Base-by-base conservation (phyloP, 371 early-diverging fungal genomes). In the Apophysomyces variabilis region DNA sequence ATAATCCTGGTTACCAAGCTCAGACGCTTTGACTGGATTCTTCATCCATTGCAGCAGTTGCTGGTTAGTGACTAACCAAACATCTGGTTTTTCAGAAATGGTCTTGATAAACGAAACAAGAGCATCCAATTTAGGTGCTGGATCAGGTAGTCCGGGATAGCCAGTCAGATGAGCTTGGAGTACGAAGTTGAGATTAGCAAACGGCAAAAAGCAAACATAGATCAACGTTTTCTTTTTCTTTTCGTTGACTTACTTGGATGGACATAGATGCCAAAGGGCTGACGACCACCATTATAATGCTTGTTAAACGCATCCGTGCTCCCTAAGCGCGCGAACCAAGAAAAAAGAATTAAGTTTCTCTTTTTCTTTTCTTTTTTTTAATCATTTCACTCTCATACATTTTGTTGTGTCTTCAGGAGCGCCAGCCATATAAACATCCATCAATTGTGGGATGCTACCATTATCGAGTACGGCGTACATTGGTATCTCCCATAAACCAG, bases 401-500 rank as follows among this genome's bases (percentile, higher is more conserved):
- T 66, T 61, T 4, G 64, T 68, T 18, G 85, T 83, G 41, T 72
- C 69, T 7, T 73, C 66, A 5, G 87, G 82, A 5, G 67, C 57
- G 18, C 80, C 84, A 32, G 81, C 78, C 61, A 89, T 73, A 54
- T 87, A 87, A 1, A 87, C 86, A 69, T 92, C 92, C 92, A 92
- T 92, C 57, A 86, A 65, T 60, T 88, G 86, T 13, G 79, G 74
- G 14, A 74, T 68, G 37, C 66, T 67, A 0, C 66, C 69, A 18
- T 82, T 73, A 44, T 77, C 75, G 41, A 71, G 66, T 1, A 82
- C 80, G 38, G 79, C 57, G 47, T 80, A 77, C 89, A 91, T 87
- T 5, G 91, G 92, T 36, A 92, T 78, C 72, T 92, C 90, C 88
- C 90, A 92, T 57, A 91, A 64, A 11, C 90, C 90, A 0, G 87